A percentile compares a stretch with the other conserved stretches of the same genome.
Conservation (phyloP, 495 filamentous ascomycete genomes). For the Hyphodiscus hymeniophilus region DNA sequence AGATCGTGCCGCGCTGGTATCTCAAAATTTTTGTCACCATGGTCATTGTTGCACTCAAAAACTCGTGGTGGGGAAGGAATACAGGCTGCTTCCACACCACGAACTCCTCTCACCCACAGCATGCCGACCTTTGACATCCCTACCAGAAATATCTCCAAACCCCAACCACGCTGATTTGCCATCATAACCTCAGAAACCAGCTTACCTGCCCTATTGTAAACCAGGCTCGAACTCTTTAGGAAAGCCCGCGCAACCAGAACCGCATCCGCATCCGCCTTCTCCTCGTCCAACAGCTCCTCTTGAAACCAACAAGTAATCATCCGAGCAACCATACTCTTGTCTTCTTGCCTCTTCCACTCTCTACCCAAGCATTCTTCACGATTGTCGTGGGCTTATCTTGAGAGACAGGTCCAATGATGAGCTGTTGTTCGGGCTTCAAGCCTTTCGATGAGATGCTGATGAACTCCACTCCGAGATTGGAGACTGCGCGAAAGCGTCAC, state of each 20-base stretch:
- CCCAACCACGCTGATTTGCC: conserved; percentile 63
- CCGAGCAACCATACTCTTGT: neutral
- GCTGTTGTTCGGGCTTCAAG: conserved; percentile 47
- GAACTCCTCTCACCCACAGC: too few species aligned
- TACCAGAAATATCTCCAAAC: conserved; percentile 26
- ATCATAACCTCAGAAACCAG: conserved; percentile 48
- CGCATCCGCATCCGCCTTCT: conserved; percentile 37
- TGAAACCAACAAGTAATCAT: neutral
- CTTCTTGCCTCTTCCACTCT: neutral
- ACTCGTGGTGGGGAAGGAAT: too few species aligned
- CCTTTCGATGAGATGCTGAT: conserved; percentile 57
- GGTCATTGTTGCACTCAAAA: too few species aligned
- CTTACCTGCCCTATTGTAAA: conserved; percentile 60
- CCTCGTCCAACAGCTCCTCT: conserved; percentile 6
- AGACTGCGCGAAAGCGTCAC: conserved; percentile 27
- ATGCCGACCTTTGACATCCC: neutral
- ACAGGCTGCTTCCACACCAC: too few species aligned
- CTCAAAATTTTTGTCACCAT: too few species aligned
- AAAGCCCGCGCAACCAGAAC: conserved; percentile 56
- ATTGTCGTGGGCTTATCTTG: conserved; percentile 38
- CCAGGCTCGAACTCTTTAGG: conserved; percentile 60
- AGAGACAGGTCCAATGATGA: conserved; percentile 48
- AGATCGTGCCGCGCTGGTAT: too few species aligned
- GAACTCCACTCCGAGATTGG: conserved; percentile 50
- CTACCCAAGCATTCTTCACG: neutral